Evolutionary conservation across 2,329 filamentous ascomycete species (phyloP).

Genomic region (Aspergillus sp.): DNA sequence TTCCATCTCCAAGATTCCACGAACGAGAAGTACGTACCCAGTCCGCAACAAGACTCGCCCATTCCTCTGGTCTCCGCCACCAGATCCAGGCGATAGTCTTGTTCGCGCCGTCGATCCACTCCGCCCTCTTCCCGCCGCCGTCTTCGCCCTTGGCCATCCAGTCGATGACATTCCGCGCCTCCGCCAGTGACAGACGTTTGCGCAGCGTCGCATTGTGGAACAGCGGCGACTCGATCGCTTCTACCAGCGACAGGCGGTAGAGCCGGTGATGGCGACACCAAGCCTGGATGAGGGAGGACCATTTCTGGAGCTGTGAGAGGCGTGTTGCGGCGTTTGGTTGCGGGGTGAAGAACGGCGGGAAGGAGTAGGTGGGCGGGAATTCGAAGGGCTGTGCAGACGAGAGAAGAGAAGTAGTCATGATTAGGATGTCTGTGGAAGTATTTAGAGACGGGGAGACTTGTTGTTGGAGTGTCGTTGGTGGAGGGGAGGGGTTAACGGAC

Average conservation of each 20-base stretch:
- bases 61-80: constrained; percentile 87
- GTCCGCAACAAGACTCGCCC: constrained; percentile 72
- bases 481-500: too few species aligned
- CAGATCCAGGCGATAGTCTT: constrained; percentile 68
- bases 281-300: constrained; percentile 78
- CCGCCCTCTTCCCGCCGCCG: constrained; percentile 46
- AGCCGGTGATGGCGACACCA: constrained; percentile 78
- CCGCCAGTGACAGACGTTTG: constrained; percentile 49
- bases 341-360: constrained; percentile 54
- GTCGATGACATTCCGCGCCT: constrained; percentile 53
- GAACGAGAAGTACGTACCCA: constrained; percentile 57
- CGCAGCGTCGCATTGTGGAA: constrained; percentile 50
- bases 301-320: constrained; percentile 65
- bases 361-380: constrained; percentile 44
- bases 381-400: constrained; percentile 28
- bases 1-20: not conserved
- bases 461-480: too few species aligned
- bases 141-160: constrained; percentile 53
- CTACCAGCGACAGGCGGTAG: constrained; percentile 69
- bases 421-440: not conserved
- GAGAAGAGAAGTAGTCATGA: constrained; percentile 6
- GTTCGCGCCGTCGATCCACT: constrained; percentile 59
- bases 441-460: too few species aligned
- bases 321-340: constrained; percentile 46
- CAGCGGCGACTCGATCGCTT: constrained; percentile 57